These are phyloP conservation scores for Aspergillus hiratsukae DNA, from an alignment of 2,329 filamentous ascomycete species.

Conservation along the genomic window DNA sequence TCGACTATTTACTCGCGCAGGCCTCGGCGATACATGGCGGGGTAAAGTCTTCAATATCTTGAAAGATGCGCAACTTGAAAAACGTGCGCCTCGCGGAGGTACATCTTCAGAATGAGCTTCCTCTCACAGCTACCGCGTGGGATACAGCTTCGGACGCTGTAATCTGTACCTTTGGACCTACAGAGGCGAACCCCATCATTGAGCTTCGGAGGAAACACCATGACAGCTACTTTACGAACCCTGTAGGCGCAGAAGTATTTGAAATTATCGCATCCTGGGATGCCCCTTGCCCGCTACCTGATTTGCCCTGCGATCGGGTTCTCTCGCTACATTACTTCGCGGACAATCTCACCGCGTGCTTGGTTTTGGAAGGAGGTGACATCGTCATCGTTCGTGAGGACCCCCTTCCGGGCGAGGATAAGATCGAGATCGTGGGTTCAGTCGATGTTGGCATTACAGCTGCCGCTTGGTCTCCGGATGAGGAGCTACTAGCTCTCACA, in stretches of 20 bases:
- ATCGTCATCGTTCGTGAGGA: slow-evolving; percentile 80
- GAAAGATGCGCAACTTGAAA: slow-evolving; percentile 79
- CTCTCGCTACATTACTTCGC: slow-evolving; percentile 79
- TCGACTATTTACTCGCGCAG: slow-evolving; percentile 5
- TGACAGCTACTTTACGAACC: slow-evolving; percentile 35
- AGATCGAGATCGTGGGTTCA: slow-evolving; percentile 92
- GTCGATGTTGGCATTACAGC: slow-evolving; percentile 88
- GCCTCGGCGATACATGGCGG: slow-evolving; percentile 30
- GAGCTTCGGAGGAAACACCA: slow-evolving; percentile 58
- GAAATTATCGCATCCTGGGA: slow-evolving; percentile 78
- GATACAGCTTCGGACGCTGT: slow-evolving; percentile 73
- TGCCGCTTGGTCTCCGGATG: slow-evolving; percentile 90
- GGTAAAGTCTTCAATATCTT: slow-evolving; percentile 27
- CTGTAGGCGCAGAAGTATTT: slow-evolving; percentile 37
- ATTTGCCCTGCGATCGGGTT: slow-evolving; percentile 69
- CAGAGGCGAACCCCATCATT: slow-evolving; percentile 63
- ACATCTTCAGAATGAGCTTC: slow-evolving; percentile 55
- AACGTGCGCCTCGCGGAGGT: slow-evolving; percentile 68
- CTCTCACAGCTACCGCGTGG: slow-evolving; percentile 77
- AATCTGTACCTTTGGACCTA: slow-evolving; percentile 81
- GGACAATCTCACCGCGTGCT: slow-evolving; percentile 70
- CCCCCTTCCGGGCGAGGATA: slow-evolving; percentile 61
- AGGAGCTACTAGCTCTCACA: slow-evolving; percentile 79
- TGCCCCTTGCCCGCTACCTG: slow-evolving; percentile 72
- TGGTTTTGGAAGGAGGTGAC: slow-evolving; percentile 86